phyloP scores from a whole-genome alignment of 2,329 filamentous ascomycete species.

The Cordyceps farinosa region DNA sequence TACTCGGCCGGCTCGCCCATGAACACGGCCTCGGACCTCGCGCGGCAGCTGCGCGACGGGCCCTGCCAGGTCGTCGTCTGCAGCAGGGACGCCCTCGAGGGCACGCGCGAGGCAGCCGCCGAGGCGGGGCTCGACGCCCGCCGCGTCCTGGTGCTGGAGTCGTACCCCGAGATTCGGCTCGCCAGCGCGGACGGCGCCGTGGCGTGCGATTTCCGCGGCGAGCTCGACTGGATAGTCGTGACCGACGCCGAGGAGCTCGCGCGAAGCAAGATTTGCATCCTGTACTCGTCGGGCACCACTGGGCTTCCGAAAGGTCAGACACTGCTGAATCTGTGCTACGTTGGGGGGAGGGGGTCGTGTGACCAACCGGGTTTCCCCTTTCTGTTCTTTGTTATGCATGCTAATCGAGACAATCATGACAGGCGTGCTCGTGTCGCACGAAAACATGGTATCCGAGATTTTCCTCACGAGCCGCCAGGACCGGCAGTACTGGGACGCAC shows the following conservation, averaged over 20 bases:
- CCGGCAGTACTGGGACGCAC: constrained; percentile 29
- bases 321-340: not conserved
- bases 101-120: constrained; percentile 46
- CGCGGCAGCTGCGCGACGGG: constrained; percentile 38
- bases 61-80: constrained; percentile 40
- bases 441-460: constrained; percentile 40
- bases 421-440: constrained; percentile 43
- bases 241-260: constrained; percentile 46
- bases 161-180: constrained; percentile 29
- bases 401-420: not conserved
- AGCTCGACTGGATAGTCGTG: constrained; percentile 51
- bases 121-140: constrained; percentile 40
- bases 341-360: too few species aligned
- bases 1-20: constrained; percentile 53
- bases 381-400: not conserved
- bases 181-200: constrained; percentile 25
- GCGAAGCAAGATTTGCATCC: constrained; percentile 38
- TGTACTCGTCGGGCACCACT: constrained; percentile 49
- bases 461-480: constrained; percentile 30
- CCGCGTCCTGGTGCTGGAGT: constrained; percentile 50
- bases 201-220: constrained; percentile 30
- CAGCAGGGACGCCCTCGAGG: constrained; percentile 44
- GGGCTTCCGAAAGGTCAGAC: constrained; percentile 42
- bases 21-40: constrained; percentile 48
- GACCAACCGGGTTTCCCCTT: not conserved